Evolutionary conservation across 768 basidiomycete species (phyloP), one percentile per base, ranked within the genome.

Genomic region (Calocybe indica): DNA sequence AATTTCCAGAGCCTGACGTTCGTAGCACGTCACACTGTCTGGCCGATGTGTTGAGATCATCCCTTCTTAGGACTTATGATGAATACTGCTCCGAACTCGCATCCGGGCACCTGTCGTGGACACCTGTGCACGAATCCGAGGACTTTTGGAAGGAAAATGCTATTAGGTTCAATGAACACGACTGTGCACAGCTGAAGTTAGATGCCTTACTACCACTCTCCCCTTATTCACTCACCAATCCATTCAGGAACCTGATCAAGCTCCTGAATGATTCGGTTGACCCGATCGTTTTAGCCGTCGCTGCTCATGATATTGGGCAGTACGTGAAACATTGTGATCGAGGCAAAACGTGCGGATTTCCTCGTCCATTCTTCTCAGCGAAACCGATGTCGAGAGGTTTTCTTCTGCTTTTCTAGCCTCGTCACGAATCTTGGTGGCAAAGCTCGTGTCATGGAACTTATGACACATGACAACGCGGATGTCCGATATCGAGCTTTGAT

Each of bases 111-210:
- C 69, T 98, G 22, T 88, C 91, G 5, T 98, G 96, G 96, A 84
- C 90, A 5, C 94, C 95, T 9, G 88, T 92, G 7, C 96, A 99
- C 59, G 90, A 93, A 60, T 94, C 90, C 1, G 95, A 97, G 51
- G 83, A 92, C 33, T 99, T 99, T 70, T 99, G 96, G 96, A 90
- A 88, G 60, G 92, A 94, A 70, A 97, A 98, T 60, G 93, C 88
- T 5, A 68, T 72, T 6, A 91, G 82, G 60, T 67, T 98, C 37
- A 90, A 92, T 54, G 93, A 97, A 52, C 81, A 79, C 46, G 86
- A 92, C 58, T 76, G 84, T 54, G 81, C 85, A 57, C 86, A 90
- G 50, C 74, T 98, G 49, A 93, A 87, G 95, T 43, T 37, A 14
- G 12, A 3, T n/a, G 7, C 15, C n/a, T 29, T 15, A 54, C 22